Base-by-base conservation (phyloP, 768 basidiomycete genomes). In the Udeniomyces megalosporus region DNA sequence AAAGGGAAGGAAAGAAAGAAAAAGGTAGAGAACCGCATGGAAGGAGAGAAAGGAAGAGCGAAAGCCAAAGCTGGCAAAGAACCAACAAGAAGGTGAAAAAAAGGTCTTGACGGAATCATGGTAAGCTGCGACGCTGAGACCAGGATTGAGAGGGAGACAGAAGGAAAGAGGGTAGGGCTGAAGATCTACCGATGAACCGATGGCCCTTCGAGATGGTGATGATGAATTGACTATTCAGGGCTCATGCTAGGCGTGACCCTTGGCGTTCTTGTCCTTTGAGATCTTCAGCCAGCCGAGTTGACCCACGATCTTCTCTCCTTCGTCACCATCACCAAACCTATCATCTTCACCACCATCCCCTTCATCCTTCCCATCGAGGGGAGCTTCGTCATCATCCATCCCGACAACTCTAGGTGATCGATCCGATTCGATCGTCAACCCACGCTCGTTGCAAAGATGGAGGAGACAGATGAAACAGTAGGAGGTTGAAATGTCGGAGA, bases 401-500 rank as follows among this genome's bases (percentile, higher is more conserved):
- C 26, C 53, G 22, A 54, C 61, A 32, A 58, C 56, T 29, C 42
- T 11, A 10, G 61, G 61, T 17, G 55, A 70, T 28, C 73, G 54
- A 5, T 70, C 73, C 10, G 72, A 68, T 66, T 75, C 85, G 38
- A 99, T 80, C 70, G 85, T 86, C 53, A 97, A 78, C 1, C 93
- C 95, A 69, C 89, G 86, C 75, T 97, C 95, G 71, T 99, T 97
- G 20, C 93, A 93, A 48, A 97, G 75, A 76, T 97, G 95, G 20
- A 99, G 76, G 28, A 97, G 77, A 70, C 95, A 97, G 72, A 97
- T 99, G 77, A 97, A 99, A 73, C 93, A 97, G 82, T 93, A 97
- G 67, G 89, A 93, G 17, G 95, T 97, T 72, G 91, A 95, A 71
- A 97, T 95, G 67, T 99, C 95, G 45, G 85, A 85, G 85, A 97